Evolutionary conservation across 768 basidiomycete genomes (phyloP), one percentile per base, ranked within the genome.

Genomic region (Russula brevipes): DNA sequence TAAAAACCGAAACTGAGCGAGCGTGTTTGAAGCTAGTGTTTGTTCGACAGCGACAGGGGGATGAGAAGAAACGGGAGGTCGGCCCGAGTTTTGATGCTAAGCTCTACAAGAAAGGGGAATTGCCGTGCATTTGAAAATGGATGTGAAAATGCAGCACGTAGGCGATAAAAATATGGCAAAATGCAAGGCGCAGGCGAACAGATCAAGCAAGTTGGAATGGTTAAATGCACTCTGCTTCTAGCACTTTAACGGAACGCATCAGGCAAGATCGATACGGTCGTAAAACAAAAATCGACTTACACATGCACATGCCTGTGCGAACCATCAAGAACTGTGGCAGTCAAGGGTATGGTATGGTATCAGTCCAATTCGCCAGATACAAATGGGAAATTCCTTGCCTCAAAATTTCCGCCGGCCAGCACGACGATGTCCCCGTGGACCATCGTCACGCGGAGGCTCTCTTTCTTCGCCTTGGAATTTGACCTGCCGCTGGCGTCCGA

Each of bases 401-500:
- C 62, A n/a, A 53, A 63, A 11, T 52, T 36, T 42, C 12, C 10
- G 17, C 61, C 60, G 11, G 52, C 54, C 36, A 67, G n/a, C 5
- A 66, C 46, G 12, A 59, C 54, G 30, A 61, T 54, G 41, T 67
- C 66, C 4, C 66, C 66, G 16, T 67, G 66, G 36, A 66, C 55
- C 53, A 68, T 62, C 50, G 67, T 62, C 16, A 68, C 67, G 16
- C 57, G 59, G n/a, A 68, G 60, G n/a, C 52, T 53, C 44, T 67
- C 66, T 17, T 46, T 58, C 31, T 44, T 61, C 44, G 9, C 19
- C 49, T 53, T 61, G 1, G 45, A 38, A 31, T 30, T 35, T 9
- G 24, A 41, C 42, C 12, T 57, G 35, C 6, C 42, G 39, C 9
- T 42, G 30, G 64, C 24, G 4, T 31, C 38, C 42, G 56, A n/a